Evolutionary conservation across 2,329 filamentous ascomycete species (phyloP).

Genomic region (Phoma sp.): DNA sequence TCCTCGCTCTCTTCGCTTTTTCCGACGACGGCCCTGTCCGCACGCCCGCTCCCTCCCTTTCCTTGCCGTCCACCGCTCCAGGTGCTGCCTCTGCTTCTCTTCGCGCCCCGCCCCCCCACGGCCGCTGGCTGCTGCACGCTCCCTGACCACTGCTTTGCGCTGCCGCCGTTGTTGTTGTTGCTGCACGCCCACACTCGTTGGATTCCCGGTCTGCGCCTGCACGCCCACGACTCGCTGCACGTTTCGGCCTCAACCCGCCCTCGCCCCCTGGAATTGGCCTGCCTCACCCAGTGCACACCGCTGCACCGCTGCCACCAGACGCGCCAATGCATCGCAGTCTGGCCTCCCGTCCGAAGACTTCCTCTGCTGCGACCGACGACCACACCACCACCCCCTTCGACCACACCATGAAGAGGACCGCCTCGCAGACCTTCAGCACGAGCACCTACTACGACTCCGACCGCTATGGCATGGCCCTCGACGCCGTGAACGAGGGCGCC

Average conservation of each 20-base stretch:
- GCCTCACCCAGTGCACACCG: constrained; percentile 13
- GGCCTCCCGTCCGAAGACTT: constrained; percentile 49
- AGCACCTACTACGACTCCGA: constrained; percentile 32
- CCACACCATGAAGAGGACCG: constrained; percentile 47
- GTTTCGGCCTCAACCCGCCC: constrained; percentile 19
- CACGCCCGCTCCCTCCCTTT: constrained; percentile 8
- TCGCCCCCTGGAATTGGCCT: constrained; percentile 17
- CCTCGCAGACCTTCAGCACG: constrained; percentile 48
- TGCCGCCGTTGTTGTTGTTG: not conserved
- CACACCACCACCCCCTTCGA: constrained; percentile 31
- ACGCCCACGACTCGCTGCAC: constrained; percentile 19
- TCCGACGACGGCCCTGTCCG: constrained; percentile 16
- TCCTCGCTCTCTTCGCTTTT: constrained; percentile 18
- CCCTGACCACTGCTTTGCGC: constrained; percentile 13
- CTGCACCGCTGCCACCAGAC: constrained; percentile 22
- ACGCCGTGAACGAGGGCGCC: constrained; percentile 40
- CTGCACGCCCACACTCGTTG: constrained; percentile 8
- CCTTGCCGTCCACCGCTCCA: not conserved
- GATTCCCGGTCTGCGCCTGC: constrained; percentile 5
- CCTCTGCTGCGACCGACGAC: constrained; percentile 54
- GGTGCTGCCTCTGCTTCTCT: not conserved
- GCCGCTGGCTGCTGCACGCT: constrained; percentile 8
- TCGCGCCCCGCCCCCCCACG: constrained; percentile 4
- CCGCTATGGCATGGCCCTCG: constrained; percentile 30
- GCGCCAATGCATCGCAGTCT: constrained; percentile 48